Evolutionary conservation across 805 yeast genomes (phyloP), one percentile per base, ranked within the genome.

Genomic region (Brettanomyces nanus): DNA sequence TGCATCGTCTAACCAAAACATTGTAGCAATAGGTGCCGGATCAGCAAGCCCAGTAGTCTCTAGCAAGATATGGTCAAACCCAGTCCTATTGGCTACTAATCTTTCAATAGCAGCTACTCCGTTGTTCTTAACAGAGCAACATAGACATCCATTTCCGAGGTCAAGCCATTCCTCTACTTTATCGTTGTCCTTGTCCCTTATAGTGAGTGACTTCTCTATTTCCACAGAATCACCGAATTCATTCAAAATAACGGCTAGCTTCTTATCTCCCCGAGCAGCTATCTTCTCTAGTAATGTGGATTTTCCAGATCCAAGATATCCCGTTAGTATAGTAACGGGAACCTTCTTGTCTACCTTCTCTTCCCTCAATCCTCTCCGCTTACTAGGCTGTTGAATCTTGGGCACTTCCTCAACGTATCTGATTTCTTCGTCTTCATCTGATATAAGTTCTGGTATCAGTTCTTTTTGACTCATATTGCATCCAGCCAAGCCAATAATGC

Each of bases 1-100:
- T 0, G 89, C 97, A 19, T 85, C 90, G 56, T 92, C 98, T 22
- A 89, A 69, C 98, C 98, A 92, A 60, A 92, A 92, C 96, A 90
- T 90, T 45, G 79, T 75, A 4, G 97, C 96, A 20, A 92, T 86
- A 0, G 97, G 97, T 0, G 89, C 97, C 0, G 98, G 98, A 54
- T 92, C 97, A 0, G 98, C 98, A 13, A 92, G 71, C 0, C 98
- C 98, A 0, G 95, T 86, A 0, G 98, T 92, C 54, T 92, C 98
- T 37, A 92, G 63, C 19, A 92, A 57, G n/a, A 92, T 87, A 53
- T 90, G 83, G 59, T 92, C 98, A 36, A 90, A 87, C 1, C 54
- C 61, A 36, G 71, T 71, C 23, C 75, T 80, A 37, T 78, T 71
- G 22, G 77, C 80, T 43, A 90, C 78, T 48, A 92, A 71, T 40